Evolutionary conservation across 768 basidiomycete species (phyloP).

Genomic region (Leccinellum rugosiceps): DNA sequence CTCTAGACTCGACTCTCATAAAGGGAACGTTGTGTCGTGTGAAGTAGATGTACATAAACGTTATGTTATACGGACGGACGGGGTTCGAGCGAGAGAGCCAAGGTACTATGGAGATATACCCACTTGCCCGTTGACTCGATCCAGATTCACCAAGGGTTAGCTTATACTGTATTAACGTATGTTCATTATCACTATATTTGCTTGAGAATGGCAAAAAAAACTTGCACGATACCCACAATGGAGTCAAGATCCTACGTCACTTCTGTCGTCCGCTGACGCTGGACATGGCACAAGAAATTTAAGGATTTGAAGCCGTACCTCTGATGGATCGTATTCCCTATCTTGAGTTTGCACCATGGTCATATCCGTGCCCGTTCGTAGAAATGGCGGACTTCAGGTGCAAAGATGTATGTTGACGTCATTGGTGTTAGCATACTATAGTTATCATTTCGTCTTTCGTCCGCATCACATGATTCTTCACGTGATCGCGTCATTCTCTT

Average conservation of each 20-base stretch:
- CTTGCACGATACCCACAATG: background rate
- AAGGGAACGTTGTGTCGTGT: background rate
- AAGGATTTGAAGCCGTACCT: too few relatives aligned
- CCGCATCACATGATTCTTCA: too few relatives aligned
- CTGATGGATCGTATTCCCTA: conserved; percentile 18
- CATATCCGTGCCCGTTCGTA: conserved; percentile 23
- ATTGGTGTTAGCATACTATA: conserved; percentile 5
- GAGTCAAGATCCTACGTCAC: conserved; percentile 13
- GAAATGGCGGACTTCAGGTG: conserved; percentile 9
- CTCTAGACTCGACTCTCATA: background rate
- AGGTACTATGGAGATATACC: background rate
- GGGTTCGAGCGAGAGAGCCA: background rate
- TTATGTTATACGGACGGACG: background rate
- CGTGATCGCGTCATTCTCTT: too few relatives aligned
- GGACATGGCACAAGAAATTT: conserved; percentile 1
- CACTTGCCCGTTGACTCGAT: too few relatives aligned
- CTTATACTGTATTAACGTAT: background rate
- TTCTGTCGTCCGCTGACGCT: conserved; percentile 22
- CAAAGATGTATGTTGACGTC: conserved; percentile 12
- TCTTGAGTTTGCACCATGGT: conserved; percentile 19
- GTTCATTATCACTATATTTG: background rate
- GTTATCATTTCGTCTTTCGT: too few relatives aligned
- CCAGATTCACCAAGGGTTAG: background rate
- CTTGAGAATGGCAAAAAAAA: background rate
- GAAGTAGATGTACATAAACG: background rate